phyloP scores from a whole-genome alignment of 768 basidiomycete species.

The Podaxis sp. region DNA sequence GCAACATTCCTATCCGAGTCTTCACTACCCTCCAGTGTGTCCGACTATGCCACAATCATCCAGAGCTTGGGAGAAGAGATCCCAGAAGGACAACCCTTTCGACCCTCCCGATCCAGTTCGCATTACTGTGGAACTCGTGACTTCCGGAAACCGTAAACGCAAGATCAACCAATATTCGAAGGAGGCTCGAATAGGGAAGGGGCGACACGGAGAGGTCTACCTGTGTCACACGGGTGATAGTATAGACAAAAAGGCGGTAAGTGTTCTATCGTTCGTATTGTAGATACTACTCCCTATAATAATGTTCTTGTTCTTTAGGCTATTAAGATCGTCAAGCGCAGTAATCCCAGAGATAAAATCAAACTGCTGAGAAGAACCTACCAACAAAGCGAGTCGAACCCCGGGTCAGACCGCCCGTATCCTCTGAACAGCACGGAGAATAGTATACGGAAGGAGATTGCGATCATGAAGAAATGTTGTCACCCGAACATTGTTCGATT shows the following conservation, averaged over 20 bases:
- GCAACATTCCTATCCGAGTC: slow-evolving; percentile 1
- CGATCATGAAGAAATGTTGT: slow-evolving; percentile 86
- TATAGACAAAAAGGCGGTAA: slow-evolving; percentile 43
- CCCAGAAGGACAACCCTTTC: slow-evolving; percentile 25
- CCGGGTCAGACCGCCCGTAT: slow-evolving; percentile 20
- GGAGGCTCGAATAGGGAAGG: slow-evolving; percentile 36
- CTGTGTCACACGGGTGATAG: slow-evolving; percentile 51
- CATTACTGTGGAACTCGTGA: slow-evolving; percentile 40
- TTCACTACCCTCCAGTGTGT: background rate
- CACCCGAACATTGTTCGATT: slow-evolving; percentile 80
- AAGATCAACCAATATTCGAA: slow-evolving; percentile 71
- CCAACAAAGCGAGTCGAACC: slow-evolving; percentile 26
- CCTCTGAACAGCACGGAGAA: slow-evolving; percentile 61
- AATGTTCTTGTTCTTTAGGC: slow-evolving; percentile 42
- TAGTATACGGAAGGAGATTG: slow-evolving; percentile 83
- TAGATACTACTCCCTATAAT: background rate
- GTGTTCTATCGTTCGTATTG: slow-evolving; percentile 21
- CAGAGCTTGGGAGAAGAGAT: slow-evolving; percentile 5
- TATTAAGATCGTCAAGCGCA: slow-evolving; percentile 67
- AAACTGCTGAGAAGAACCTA: slow-evolving; percentile 47
- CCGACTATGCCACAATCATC: slow-evolving; percentile 6
- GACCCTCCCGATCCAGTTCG: slow-evolving; percentile 42
- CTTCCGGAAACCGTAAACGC: slow-evolving; percentile 30
- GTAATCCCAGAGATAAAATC: slow-evolving; percentile 64
- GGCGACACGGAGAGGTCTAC: slow-evolving; percentile 62